phyloP scores from a whole-genome alignment of 2,329 filamentous ascomycete genomes.

The Teratosphaeria zuluensis region DNA sequence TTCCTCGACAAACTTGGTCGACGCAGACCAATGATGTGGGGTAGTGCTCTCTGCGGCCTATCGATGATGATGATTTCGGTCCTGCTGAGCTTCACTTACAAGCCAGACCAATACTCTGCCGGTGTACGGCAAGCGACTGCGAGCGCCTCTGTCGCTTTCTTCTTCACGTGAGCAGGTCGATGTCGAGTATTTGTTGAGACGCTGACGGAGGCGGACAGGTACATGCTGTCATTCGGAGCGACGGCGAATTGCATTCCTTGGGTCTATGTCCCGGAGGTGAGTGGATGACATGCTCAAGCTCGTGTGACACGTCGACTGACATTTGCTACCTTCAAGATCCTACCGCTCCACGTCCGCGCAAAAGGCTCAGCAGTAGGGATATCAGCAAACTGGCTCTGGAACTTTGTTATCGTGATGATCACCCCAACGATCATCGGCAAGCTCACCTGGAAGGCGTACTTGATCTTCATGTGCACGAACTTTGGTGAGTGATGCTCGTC shows the following conservation, averaged over 20 bases:
- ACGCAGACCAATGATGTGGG: conserved; percentile 26
- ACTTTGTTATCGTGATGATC: conserved; percentile 45
- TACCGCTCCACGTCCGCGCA: conserved; percentile 40
- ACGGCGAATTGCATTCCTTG: conserved; percentile 41
- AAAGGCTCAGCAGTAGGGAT: conserved; percentile 43
- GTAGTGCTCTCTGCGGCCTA: conserved; percentile 24
- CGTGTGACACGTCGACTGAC: too few species aligned
- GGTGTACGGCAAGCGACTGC: conserved; percentile 31
- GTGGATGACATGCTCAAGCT: too few species aligned
- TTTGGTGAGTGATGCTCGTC: conserved; percentile 14
- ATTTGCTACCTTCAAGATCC: conserved; percentile 39
- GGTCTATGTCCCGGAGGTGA: conserved; percentile 41
- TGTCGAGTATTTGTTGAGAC: neutral
- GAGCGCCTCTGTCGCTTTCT: conserved; percentile 40
- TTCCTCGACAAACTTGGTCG: conserved; percentile 34
- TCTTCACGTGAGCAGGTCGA: conserved; percentile 33
- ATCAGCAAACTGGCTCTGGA: conserved; percentile 42
- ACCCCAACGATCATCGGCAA: conserved; percentile 39
- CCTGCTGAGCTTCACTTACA: conserved; percentile 33
- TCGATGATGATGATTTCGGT: conserved; percentile 33
- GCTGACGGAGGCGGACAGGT: conserved; percentile 5
- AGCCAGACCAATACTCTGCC: conserved; percentile 19
- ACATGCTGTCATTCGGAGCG: conserved; percentile 32
- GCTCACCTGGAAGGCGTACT: conserved; percentile 42
- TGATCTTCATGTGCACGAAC: conserved; percentile 44